These are phyloP conservation scores for Calocybe gangraenosa DNA, from an alignment of 768 basidiomycete genomes.

Conservation along the genomic window DNA sequence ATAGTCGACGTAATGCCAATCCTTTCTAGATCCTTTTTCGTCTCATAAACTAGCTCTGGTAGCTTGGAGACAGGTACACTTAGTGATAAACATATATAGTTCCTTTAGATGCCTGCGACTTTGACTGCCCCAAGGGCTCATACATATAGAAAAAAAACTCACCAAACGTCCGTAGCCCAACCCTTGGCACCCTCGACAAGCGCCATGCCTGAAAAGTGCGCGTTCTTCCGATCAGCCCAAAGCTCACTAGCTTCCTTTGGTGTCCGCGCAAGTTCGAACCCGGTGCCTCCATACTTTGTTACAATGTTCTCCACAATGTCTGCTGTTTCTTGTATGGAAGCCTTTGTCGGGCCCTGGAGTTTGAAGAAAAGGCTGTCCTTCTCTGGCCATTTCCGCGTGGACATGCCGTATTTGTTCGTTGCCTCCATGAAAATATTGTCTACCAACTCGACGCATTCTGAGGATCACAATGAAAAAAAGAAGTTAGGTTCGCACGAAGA, in stretches of 20 bases:
- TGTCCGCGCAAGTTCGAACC: slow-evolving; percentile 60
- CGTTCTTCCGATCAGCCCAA: slow-evolving; percentile 76
- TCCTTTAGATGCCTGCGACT: too few species aligned
- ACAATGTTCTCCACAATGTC: slow-evolving; percentile 53
- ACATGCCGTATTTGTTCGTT: slow-evolving; percentile 52
- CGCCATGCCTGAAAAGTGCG: slow-evolving; percentile 51
- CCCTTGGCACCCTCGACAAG: slow-evolving; percentile 51
- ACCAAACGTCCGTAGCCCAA: slow-evolving; percentile 81
- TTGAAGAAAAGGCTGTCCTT: slow-evolving; percentile 82
- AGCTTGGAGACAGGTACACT: slow-evolving; percentile 63
- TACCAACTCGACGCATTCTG: slow-evolving; percentile 83
- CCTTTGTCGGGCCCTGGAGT: slow-evolving; percentile 67
- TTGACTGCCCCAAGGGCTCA: too few species aligned
- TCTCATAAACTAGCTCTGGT: slow-evolving; percentile 62
- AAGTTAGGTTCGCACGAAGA: too few species aligned
- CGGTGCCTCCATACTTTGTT: slow-evolving; percentile 61
- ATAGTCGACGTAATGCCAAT: slow-evolving; percentile 58
- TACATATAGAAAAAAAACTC: slow-evolving; percentile 1
- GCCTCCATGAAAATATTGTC: slow-evolving; percentile 69
- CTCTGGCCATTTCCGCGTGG: slow-evolving; percentile 52
- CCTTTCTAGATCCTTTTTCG: slow-evolving; percentile 61
- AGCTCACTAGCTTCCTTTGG: slow-evolving; percentile 64
- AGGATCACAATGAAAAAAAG: too few species aligned
- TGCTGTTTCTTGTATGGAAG: slow-evolving; percentile 59
- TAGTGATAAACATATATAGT: not conserved